Conservation (phyloP, 176 grass and related monocot species). For the Poa annua region DNA sequence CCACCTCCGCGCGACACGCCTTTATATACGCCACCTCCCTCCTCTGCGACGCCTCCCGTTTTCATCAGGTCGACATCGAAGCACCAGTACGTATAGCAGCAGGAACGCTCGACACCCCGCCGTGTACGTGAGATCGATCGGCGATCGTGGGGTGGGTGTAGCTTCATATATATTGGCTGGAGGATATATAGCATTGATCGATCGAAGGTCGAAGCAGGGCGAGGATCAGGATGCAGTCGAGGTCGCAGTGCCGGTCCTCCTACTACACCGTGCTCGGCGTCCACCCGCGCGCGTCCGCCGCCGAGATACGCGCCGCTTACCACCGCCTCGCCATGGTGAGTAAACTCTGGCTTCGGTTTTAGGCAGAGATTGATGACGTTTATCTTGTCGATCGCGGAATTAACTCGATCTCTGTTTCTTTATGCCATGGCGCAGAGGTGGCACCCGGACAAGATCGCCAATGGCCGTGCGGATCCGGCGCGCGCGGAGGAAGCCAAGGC, state of each 20-base stretch:
- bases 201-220: conserved; percentile 19
- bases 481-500: conserved; percentile 70
- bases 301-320: conserved; percentile 78
- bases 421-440: conserved; percentile 54
- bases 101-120: not conserved
- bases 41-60: not conserved
- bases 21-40: conserved; percentile 43
- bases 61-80: conserved; percentile 7
- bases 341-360: not conserved
- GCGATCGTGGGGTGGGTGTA: not conserved
- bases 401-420: not conserved
- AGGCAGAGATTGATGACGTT: not conserved
- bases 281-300: conserved; percentile 44
- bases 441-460: conserved; percentile 77
- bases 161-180: not conserved
- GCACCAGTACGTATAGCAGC: not conserved
- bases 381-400: not conserved
- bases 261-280: conserved; percentile 89
- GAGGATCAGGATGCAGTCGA: conserved; percentile 17
- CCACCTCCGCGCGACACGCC: not conserved
- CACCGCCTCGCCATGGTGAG: conserved; percentile 86
- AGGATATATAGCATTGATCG: not conserved
- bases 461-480: conserved; percentile 45
- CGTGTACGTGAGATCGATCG: not conserved
- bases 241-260: conserved; percentile 31